Conservation (phyloP, 768 basidiomycete genomes). For the Serendipita indica region DNA sequence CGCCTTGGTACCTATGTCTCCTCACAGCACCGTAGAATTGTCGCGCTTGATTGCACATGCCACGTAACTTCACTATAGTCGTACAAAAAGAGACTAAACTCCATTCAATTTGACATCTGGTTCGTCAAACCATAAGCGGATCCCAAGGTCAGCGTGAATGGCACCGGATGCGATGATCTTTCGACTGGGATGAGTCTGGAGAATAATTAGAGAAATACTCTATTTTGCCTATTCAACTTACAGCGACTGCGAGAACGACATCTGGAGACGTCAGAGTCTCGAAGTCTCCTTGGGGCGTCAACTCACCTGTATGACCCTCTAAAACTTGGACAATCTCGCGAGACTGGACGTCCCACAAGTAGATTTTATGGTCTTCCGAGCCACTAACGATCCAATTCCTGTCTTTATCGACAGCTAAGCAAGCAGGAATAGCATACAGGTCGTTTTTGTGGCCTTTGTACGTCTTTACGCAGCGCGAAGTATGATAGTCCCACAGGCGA, state of each 20-base stretch:
- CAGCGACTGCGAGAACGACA: constrained; percentile 68
- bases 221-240: constrained; percentile 18
- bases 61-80: not conserved
- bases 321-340: constrained; percentile 59
- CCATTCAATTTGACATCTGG: not conserved
- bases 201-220: constrained; percentile 1
- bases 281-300: not conserved
- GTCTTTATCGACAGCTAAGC: constrained; percentile 38
- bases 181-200: constrained; percentile 59
- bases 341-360: constrained; percentile 81
- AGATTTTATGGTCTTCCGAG: constrained; percentile 77
- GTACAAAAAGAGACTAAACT: not conserved
- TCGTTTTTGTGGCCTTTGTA: constrained; percentile 78
- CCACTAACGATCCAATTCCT: constrained; percentile 69
- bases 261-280: constrained; percentile 26
- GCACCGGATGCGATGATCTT: constrained; percentile 75
- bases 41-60: not conserved
- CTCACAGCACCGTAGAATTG: not conserved
- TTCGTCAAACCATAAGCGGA: constrained; percentile 62
- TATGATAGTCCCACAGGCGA: constrained; percentile 87
- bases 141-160: constrained; percentile 76
- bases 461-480: constrained; percentile 82
- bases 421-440: constrained; percentile 63
- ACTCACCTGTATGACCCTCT: constrained; percentile 67
- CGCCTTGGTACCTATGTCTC: not conserved